phyloP scores from a whole-genome alignment of 176 grass and related monocot genomes.

The Pontederia paniculata region DNA sequence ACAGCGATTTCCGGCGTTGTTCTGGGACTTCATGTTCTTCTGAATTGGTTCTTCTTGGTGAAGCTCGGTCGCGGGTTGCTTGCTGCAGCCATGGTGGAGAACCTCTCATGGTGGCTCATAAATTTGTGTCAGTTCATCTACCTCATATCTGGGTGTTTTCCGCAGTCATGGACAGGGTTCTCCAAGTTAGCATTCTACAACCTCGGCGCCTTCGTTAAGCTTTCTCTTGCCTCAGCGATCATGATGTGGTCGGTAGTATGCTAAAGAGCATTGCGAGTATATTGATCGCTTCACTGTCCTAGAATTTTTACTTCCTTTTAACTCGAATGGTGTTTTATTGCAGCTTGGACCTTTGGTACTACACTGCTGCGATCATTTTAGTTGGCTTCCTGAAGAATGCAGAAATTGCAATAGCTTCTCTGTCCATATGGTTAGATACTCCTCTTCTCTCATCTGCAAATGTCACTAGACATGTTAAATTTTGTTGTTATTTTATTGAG shows the following conservation, averaged over 20 bases:
- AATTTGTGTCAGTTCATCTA: constrained; percentile 37
- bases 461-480: too few relatives aligned
- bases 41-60: constrained; percentile 39
- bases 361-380: constrained; percentile 50
- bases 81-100: constrained; percentile 32
- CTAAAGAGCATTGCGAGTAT: neutral
- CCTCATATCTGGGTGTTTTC: constrained; percentile 41
- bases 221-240: constrained; percentile 59
- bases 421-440: constrained; percentile 45
- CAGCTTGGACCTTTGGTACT: constrained; percentile 76
- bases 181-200: constrained; percentile 35
- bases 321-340: neutral
- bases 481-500: neutral
- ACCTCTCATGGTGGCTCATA: constrained; percentile 56
- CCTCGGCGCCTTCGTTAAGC: constrained; percentile 39
- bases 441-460: too few relatives aligned
- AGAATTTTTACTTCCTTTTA: constrained; percentile 6
- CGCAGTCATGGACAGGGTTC: constrained; percentile 52
- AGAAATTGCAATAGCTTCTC: constrained; percentile 40
- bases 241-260: constrained; percentile 53
- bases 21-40: constrained; percentile 28
- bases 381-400: constrained; percentile 51
- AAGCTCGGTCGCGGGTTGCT: constrained; percentile 31
- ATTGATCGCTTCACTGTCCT: neutral
- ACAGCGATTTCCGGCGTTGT: constrained; percentile 26